These are phyloP conservation scores for Paracamarosporium sp. DNA, from an alignment of 2,329 filamentous ascomycete species.

Conservation along the genomic window DNA sequence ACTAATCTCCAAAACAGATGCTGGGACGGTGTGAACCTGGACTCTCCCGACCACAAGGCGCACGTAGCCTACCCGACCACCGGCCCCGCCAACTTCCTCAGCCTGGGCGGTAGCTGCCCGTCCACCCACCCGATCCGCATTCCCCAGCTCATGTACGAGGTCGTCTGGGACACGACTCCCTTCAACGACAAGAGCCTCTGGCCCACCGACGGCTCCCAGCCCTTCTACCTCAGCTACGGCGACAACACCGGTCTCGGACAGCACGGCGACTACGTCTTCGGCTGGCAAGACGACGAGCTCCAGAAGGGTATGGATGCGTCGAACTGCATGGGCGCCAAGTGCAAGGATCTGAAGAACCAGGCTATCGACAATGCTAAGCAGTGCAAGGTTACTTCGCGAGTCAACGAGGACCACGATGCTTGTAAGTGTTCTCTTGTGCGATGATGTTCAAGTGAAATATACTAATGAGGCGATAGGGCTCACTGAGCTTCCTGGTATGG, in stretches of 20 bases:
- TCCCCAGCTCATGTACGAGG: slow-evolving; percentile 55
- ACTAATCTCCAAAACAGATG: slow-evolving; percentile 10
- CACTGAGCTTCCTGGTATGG: slow-evolving; percentile 17
- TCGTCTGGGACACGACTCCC: slow-evolving; percentile 50
- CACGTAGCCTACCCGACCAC: slow-evolving; percentile 53
- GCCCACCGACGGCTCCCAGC: slow-evolving; percentile 29
- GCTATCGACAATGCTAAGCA: slow-evolving; percentile 18
- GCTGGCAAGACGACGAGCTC: slow-evolving; percentile 31
- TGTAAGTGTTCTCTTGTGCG: slow-evolving; percentile 14
- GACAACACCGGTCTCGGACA: slow-evolving; percentile 33
- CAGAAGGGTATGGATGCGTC: slow-evolving; percentile 33
- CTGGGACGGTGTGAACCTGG: slow-evolving; percentile 56
- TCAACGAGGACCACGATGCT: slow-evolving; percentile 22
- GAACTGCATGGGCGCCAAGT: slow-evolving; percentile 23
- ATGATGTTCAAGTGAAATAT: neutral
- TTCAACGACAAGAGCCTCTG: slow-evolving; percentile 37
- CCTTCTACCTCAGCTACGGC: slow-evolving; percentile 32
- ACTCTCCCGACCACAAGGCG: slow-evolving; percentile 57
- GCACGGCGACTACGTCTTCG: slow-evolving; percentile 35
- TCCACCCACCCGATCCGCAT: slow-evolving; percentile 52
- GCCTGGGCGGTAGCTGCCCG: slow-evolving; percentile 46
- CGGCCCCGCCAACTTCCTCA: slow-evolving; percentile 28
- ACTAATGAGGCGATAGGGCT: slow-evolving; percentile 13
- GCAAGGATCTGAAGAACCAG: slow-evolving; percentile 23
- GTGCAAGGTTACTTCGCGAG: slow-evolving; percentile 17